Percentiles rank a stretch among this genome's conserved stretches.
Conservation (phyloP, 139 green algal species). For the Helicosporidium sp. region DNA sequence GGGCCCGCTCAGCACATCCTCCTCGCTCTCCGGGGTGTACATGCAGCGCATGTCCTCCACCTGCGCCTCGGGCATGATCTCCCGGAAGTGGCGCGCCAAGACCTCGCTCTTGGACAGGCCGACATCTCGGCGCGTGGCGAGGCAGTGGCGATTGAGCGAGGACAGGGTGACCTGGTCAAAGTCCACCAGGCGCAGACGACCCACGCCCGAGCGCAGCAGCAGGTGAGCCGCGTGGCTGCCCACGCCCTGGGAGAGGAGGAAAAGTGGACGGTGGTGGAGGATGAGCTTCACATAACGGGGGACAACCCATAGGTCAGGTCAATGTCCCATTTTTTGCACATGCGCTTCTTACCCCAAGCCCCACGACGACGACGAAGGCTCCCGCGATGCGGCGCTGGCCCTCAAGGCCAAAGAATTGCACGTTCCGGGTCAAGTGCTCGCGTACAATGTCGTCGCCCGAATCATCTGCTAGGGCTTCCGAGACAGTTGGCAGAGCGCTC, state of each 20-base stretch:
- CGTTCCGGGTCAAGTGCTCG: slow-evolving; percentile 79
- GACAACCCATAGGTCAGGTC: not conserved
- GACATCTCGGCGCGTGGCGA: slow-evolving; percentile 79
- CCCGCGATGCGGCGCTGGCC: slow-evolving; percentile 37
- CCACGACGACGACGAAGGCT: slow-evolving; percentile 81
- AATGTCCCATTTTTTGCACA: too few species aligned
- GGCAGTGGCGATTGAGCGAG: slow-evolving; percentile 80
- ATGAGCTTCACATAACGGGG: not conserved
- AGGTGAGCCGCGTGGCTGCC: slow-evolving; percentile 82
- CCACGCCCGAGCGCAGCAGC: slow-evolving; percentile 78
- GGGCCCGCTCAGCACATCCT: slow-evolving; percentile 50
- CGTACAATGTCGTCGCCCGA: slow-evolving; percentile 51
- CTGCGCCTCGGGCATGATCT: slow-evolving; percentile 74
- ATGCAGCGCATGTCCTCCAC: slow-evolving; percentile 45
- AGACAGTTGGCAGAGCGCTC: too few species aligned
- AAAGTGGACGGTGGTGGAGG: not conserved
- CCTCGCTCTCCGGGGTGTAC: slow-evolving; percentile 56
- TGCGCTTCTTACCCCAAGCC: slow-evolving; percentile 66
- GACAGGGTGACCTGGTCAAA: slow-evolving; percentile 90
- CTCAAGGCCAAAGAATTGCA: slow-evolving; percentile 80
- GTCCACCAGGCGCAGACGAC: slow-evolving; percentile 75
- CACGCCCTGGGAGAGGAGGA: slow-evolving; percentile 64
- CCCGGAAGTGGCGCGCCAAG: slow-evolving; percentile 55
- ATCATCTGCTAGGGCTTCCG: too few species aligned
- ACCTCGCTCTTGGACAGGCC: slow-evolving; percentile 68